Base-by-base conservation (phyloP, 257 asterid genomes). In the Fraxinus anomala region DNA sequence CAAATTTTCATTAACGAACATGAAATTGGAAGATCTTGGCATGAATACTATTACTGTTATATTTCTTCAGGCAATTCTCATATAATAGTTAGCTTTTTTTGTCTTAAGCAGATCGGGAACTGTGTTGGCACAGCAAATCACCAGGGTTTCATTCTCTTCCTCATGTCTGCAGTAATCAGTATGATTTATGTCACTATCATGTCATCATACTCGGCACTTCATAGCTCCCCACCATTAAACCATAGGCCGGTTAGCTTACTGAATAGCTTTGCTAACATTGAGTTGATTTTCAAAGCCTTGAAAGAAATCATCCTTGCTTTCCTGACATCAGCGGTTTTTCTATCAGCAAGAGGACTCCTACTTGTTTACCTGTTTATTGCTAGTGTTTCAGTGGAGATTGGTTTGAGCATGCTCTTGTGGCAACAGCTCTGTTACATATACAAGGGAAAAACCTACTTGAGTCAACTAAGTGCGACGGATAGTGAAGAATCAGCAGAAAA, bases 81-180 rank as follows among this genome's bases (percentile, higher is more conserved):
- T 61, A 47, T 77, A 80, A 73, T 76, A 19, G 73, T 76, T 79
- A 76, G 44, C 72, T 71, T 66, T 61, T 74, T 80, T 82, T 59
- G 56, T 68, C 31, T 5, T 10, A 34, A 81, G 92, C 99, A 95
- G 99, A 95, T 92, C 75, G 99, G 99, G 61, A 95, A 92, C 81
- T 95, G 97, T 82, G 98, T 95, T 26, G 99, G 99, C 74, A 87
- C 96, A 47, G 91, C 87, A 79, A 92, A 95, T 81, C 99, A 92
- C 82, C 89, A 91, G 30, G 72, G 72, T 68, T 95, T 95, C 87
- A 79, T 95, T 80, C 56, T 91, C 78, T 95, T 95, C 85, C 98
- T 95, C 76, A 83, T 92, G 61, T 91, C 96, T 73, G 89, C 97
- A 23, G 90, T 89, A 75, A 79, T 80, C 65, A 89, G 98, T 75